Base-by-base conservation (phyloP, 2,329 filamentous ascomycete species). In the Microcyclospora pomicola region DNA sequence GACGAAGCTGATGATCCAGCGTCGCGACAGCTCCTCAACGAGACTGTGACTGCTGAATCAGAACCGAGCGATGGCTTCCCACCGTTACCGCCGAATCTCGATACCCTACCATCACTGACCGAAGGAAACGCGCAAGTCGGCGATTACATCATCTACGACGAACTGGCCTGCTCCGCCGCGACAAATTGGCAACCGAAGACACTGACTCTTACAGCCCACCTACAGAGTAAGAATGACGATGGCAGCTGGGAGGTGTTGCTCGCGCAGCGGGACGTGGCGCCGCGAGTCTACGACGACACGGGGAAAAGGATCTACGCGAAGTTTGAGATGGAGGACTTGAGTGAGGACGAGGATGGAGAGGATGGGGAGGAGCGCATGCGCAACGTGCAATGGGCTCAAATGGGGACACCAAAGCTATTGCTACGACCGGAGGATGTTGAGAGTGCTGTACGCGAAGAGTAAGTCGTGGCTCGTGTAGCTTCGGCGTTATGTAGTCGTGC, bases 301-400 rank as follows among this genome's bases (percentile, higher is more conserved):
- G 85, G 84, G 0, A 67, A 80, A 43, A 71, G 84, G 9, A 60
- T 84, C 9, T 93, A 88, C 49, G 76, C 72, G 44, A 82, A 77
- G 41, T 91, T 92, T 46, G 84, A 92, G 50, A 76, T 77, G 48
- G 72, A 73, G 9, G 53, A 54, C 6, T 70, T 76, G 6, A 73
- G 75, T 9, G 75, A 73, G 10, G 72, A 72, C 1, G 62, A 60
- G 2, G 67, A 69, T 11, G 65, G 65, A 9, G 60, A 59, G 2
- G 47, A 49, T 7, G 62, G 66, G 36, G 71, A 80, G 39, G 69
- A 78, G 42, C 80, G 80, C 1, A 64, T 71, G 35, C 69, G 77
- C n/a, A 66, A 66, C 6, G 41, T 86, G 24, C 49, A 58, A 0
- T 79, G 81, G 59, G 54, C 56, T 2, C 77, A 83, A 15, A 65